Conservation (phyloP, 352 stramenopile species). For the Pelagophyceae sp. region DNA sequence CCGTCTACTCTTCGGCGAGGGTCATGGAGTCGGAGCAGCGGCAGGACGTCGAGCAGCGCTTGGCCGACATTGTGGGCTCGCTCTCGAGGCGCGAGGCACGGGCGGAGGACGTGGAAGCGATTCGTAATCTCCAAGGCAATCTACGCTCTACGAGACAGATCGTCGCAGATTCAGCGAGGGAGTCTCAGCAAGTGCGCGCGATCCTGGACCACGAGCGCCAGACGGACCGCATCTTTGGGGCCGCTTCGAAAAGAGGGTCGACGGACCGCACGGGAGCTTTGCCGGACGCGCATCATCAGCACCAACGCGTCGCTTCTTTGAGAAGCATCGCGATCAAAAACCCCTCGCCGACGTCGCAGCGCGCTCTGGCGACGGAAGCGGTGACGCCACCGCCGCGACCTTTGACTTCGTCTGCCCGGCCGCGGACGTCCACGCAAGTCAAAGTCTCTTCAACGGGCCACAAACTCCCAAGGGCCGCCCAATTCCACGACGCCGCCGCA, state of each 20-base stretch:
- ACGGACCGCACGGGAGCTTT: no score
- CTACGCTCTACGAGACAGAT: not conserved
- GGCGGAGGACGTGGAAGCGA: constrained; percentile 21
- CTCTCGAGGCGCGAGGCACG: constrained; percentile 27
- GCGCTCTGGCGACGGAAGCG: no score
- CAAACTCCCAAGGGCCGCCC: no score
- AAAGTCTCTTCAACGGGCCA: no score
- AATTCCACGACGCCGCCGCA: no score
- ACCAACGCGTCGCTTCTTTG: no score
- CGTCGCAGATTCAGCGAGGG: constrained; percentile 6
- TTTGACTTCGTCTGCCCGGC: no score
- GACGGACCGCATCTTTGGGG: constrained; percentile 28
- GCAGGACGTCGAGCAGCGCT: not conserved
- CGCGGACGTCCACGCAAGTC: no score
- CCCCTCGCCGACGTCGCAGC: no score
- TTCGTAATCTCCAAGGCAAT: constrained; percentile 18
- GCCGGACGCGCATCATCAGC: no score
- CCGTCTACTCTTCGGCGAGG: not conserved
- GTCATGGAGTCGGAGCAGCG: constrained; percentile 1
- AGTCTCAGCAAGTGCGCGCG: constrained; percentile 14
- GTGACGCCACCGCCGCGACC: no score
- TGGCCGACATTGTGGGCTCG: constrained; percentile 7
- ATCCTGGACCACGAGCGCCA: constrained; percentile 21
- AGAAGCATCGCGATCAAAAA: no score
- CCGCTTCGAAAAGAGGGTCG: not conserved